Base-by-base conservation (phyloP, 441 rosid genomes). In the Bruguiera hainesii region DNA sequence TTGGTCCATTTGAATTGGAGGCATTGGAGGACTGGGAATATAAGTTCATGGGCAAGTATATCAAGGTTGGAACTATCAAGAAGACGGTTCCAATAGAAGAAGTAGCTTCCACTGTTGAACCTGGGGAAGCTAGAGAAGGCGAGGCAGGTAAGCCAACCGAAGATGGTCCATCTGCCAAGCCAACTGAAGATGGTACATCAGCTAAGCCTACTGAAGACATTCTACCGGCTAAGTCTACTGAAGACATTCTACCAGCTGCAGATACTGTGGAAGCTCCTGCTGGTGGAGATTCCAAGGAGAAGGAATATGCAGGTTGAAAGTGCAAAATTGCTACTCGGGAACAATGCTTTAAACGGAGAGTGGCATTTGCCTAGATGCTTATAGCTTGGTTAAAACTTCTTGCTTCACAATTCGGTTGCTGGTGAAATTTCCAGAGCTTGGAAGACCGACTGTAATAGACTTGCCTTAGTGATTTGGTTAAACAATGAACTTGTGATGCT, bases 31-130 rank as follows among this genome's bases (percentile, higher is more conserved):
- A 91, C 65, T 94, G 99, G 99, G 98, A 91, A 71, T 86, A 83
- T 79, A 94, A 94, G 86, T 94, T 94, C 88, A 89, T 85, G 88
- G 86, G 89, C 80, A 94, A 94, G 80, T 91, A 94, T 68, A 88
- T 78, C 0, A 94, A 85, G 71, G 98, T 94, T 7, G 99, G 99
- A 31, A 82, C 74, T 29, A 83, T 92, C 66, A 86, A 83, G 83
- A 75, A 71, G 69, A 33, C 73, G 0, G 75, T 73, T 62, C 73
- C 84, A 13, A 81, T 69, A 60, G 56, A 86, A 16, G 89, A 85
- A 63, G 82, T 73, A 70, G 82, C 82, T 52, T 33, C 86, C n/a
- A 66, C 76, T 23, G 66, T 72, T 60, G 95, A 91, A 73, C 56
- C 84, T 13, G 72, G 68, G 2, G 84, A 78, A 68, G 48, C 75